A percentile compares a stretch with the other conserved stretches of the same genome.
These are phyloP conservation scores for Pythium guiyangense DNA, from an alignment of 352 stramenopile species.

Conservation along the genomic window DNA sequence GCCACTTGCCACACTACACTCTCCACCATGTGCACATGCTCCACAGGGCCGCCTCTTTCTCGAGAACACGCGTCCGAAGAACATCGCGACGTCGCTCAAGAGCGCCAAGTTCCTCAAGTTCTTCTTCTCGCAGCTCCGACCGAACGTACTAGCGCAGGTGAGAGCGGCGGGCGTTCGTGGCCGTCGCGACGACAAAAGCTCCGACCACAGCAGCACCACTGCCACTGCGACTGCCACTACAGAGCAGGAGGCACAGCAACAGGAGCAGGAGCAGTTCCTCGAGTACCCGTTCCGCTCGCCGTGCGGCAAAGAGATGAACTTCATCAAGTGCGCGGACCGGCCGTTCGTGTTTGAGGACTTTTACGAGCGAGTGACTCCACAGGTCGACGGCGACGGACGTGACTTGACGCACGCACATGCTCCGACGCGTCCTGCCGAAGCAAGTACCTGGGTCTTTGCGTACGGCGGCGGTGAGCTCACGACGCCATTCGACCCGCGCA, in stretches of 20 bases:
- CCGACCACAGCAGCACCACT: conserved; percentile 1
- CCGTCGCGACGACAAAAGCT: neutral
- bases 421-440: neutral
- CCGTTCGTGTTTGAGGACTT: conserved; percentile 76
- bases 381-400: too few species aligned
- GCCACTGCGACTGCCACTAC: too few species aligned
- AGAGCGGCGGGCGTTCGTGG: neutral
- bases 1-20: too few species aligned
- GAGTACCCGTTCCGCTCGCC: too few species aligned
- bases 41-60: conserved; percentile 51
- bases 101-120: conserved; percentile 79
- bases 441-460: conserved; percentile 32
- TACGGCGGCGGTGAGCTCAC: conserved; percentile 54
- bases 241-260: too few species aligned
- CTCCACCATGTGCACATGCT: neutral
- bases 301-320: conserved; percentile 84
- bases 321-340: conserved; percentile 81
- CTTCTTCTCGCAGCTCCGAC: conserved; percentile 69
- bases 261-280: conserved; percentile 31
- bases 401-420: too few species aligned
- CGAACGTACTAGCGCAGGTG: conserved; percentile 20
- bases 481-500: conserved; percentile 47
- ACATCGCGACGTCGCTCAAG: conserved; percentile 82
- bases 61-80: too few species aligned
- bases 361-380: conserved; percentile 7